Conservation (phyloP, 441 rosid genomes). For the Jatropha podagrica region DNA sequence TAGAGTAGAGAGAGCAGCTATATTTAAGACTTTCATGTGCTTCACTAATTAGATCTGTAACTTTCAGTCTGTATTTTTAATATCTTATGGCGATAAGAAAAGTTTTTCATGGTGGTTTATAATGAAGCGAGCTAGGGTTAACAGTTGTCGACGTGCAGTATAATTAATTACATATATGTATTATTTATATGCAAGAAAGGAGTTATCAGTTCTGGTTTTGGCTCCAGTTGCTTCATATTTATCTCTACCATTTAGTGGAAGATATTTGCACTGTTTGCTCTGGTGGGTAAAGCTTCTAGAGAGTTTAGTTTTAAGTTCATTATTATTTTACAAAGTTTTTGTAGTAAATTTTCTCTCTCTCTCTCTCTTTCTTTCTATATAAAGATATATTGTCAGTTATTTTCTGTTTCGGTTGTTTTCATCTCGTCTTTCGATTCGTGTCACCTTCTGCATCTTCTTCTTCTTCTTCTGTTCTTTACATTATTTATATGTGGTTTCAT, state of each 20-base stretch:
- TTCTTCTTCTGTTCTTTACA: no score
- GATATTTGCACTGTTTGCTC: not conserved
- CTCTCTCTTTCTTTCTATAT: not conserved
- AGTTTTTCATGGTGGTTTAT: not conserved
- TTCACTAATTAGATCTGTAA: slow-evolving; percentile 6
- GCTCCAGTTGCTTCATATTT: not conserved
- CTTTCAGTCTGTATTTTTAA: not conserved
- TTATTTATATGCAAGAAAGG: not conserved
- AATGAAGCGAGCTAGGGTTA: slow-evolving; percentile 21
- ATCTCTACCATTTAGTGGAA: not conserved
- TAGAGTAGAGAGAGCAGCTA: not conserved
- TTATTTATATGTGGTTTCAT: not conserved
- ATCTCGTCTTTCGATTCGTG: not conserved
- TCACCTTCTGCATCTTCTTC: not conserved
- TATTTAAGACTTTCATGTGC: no score
- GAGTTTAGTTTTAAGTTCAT: no score
- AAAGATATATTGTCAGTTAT: not conserved
- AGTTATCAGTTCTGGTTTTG: not conserved
- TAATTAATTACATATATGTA: not conserved
- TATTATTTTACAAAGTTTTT: not conserved
- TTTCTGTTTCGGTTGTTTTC: not conserved
- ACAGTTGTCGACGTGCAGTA: slow-evolving; percentile 16
- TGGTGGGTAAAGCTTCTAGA: no score
- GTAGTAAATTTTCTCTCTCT: not conserved
- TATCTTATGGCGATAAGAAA: not conserved